Conservation (phyloP, 1,284 basidiomycete genomes). For the Ceratobasidium sp. region DNA sequence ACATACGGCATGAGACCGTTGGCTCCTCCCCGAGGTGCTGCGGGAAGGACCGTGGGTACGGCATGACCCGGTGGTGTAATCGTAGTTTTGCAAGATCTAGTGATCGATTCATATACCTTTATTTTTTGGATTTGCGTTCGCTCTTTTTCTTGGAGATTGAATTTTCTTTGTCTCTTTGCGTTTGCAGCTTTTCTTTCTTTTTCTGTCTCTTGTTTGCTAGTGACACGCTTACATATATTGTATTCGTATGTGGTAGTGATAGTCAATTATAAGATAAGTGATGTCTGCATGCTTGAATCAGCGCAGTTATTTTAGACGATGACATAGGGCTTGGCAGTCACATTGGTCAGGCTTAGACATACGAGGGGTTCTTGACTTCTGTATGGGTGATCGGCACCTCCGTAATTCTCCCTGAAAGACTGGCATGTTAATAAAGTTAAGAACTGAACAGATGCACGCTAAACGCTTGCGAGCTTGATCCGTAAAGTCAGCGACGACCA, state of each 20-base stretch:
- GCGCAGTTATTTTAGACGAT: neutral
- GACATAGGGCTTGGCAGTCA: too few species aligned
- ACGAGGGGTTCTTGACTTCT: too few species aligned
- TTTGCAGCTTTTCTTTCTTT: neutral
- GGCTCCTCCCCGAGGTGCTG: neutral
- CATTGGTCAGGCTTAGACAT: too few species aligned
- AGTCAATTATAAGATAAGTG: constrained; percentile 11
- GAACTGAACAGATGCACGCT: neutral
- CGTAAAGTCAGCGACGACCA: neutral
- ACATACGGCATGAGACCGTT: constrained; percentile 29
- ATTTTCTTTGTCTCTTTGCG: neutral
- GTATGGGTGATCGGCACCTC: too few species aligned
- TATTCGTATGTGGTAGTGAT: constrained; percentile 18
- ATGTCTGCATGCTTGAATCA: neutral
- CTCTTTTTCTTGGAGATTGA: neutral
- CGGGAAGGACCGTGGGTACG: neutral
- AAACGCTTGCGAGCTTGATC: constrained; percentile 4
- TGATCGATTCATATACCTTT: constrained; percentile 6
- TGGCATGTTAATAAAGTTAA: too few species aligned
- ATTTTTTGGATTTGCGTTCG: neutral
- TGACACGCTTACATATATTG: constrained; percentile 23
- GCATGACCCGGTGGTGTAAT: neutral
- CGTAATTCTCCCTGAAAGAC: too few species aligned
- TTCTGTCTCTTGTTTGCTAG: neutral
- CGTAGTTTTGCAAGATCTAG: neutral